Conservation (phyloP, 768 basidiomycete genomes). For the Xerocomellus chrysenteron region DNA sequence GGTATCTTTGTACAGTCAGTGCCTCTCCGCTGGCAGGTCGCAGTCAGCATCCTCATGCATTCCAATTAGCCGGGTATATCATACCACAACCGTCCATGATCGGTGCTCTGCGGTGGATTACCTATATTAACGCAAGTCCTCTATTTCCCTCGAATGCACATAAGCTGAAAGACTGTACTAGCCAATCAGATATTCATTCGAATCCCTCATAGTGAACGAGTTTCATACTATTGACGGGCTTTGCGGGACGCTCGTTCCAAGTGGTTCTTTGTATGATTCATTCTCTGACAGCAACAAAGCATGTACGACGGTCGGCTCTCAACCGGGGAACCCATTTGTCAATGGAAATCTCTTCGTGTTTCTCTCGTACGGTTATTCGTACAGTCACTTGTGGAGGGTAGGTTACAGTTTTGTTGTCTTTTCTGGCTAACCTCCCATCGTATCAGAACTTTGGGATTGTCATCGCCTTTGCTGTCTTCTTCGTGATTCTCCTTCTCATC, state of each 20-base stretch:
- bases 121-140: conserved; percentile 53
- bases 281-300: conserved; percentile 65
- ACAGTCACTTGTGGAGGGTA: conserved; percentile 50
- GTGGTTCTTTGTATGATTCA: conserved; percentile 59
- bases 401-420: conserved; percentile 4
- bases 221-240: conserved; percentile 67
- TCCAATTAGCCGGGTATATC: conserved; percentile 44
- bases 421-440: background rate
- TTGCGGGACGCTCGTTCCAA: conserved; percentile 60
- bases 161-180: conserved; percentile 1
- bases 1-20: conserved; percentile 48
- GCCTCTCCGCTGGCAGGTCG: background rate
- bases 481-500: conserved; percentile 52
- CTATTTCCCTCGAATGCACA: conserved; percentile 32
- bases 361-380: conserved; percentile 42
- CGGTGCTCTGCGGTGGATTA: conserved; percentile 67
- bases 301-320: conserved; percentile 68
- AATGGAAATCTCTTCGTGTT: conserved; percentile 56
- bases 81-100: conserved; percentile 66
- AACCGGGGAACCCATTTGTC: conserved; percentile 59
- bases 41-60: background rate
- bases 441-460: conserved; percentile 69
- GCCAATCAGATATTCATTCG: conserved; percentile 66
- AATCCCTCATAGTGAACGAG: conserved; percentile 76
- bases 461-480: conserved; percentile 60